Evolutionary conservation across 2,329 filamentous ascomycete species (phyloP).

Genomic region (Botryotinia convoluta): DNA sequence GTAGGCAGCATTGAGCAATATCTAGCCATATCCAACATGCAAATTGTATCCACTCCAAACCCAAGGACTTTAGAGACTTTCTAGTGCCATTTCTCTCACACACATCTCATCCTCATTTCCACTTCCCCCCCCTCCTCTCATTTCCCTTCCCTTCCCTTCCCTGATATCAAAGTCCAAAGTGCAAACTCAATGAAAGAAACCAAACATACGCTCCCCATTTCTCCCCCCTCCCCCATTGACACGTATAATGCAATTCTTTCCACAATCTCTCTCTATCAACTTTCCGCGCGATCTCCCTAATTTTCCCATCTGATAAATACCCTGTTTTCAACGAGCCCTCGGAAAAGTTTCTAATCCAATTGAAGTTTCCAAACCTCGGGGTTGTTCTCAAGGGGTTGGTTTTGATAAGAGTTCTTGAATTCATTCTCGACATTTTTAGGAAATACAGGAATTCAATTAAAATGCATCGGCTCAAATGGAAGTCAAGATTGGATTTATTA

Average conservation of each 20-base stretch:
- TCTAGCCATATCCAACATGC: not conserved
- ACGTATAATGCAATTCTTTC: constrained; percentile 62
- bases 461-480: not conserved
- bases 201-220: constrained; percentile 63
- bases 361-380: not conserved
- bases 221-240: constrained; percentile 64
- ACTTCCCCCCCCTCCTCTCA: too few species aligned
- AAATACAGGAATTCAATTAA: not conserved
- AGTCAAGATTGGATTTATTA: not conserved
- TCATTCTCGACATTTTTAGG: not conserved
- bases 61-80: not conserved
- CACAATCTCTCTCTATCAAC: constrained; percentile 60
- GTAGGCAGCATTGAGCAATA: not conserved
- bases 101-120: not conserved
- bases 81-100: too few species aligned
- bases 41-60: not conserved
- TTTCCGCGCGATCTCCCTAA: constrained; percentile 47
- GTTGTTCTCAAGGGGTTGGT: constrained; percentile 26
- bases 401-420: not conserved
- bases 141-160: not conserved
- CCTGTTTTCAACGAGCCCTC: not conserved
- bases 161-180: not conserved
- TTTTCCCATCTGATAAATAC: constrained; percentile 48
- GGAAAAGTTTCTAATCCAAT: constrained; percentile 22
- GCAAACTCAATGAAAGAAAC: constrained; percentile 1